Percentiles rank a stretch among this genome's conserved stretches.
Conservation (phyloP, 139 green algal genomes). For the Coccomyxa sp. region DNA sequence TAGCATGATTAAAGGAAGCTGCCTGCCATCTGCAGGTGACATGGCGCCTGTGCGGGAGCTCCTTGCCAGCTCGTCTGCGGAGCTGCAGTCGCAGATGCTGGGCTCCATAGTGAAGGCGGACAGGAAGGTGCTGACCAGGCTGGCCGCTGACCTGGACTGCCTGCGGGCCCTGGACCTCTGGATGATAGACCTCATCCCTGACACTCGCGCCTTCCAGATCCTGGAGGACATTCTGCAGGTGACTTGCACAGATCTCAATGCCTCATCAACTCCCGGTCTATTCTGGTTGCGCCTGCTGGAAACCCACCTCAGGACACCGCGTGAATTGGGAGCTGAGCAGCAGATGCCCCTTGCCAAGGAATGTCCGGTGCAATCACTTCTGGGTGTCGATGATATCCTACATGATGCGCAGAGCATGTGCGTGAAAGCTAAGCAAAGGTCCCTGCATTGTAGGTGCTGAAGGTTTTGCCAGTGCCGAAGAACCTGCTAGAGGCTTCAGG, state of each 20-base stretch:
- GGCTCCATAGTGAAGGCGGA: conserved; percentile 6
- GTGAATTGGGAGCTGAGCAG: neutral
- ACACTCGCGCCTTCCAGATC: conserved; percentile 13
- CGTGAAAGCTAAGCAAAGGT: neutral
- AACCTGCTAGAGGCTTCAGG: neutral
- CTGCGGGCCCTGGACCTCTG: conserved; percentile 22
- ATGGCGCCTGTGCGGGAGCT: conserved; percentile 8
- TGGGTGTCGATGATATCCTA: neutral
- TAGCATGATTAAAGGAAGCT: too few relatives aligned
- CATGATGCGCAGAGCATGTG: neutral
- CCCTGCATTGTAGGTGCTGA: conserved; percentile 12
- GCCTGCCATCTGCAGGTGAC: too few relatives aligned
- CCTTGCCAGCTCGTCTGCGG: neutral
- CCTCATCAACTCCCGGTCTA: neutral
- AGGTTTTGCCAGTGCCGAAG: conserved; percentile 20
- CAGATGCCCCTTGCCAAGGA: neutral
- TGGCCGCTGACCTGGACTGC: conserved; percentile 11
- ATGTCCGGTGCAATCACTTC: neutral
- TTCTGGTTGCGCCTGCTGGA: neutral
- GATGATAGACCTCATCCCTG: conserved; percentile 13
- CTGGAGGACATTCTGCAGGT: conserved; percentile 7
- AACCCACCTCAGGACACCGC: neutral
- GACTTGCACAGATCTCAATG: neutral
- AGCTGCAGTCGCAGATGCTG: conserved; percentile 8
- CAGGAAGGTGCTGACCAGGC: neutral